A percentile compares a stretch with the other conserved stretches of the same genome.
phyloP scores from a whole-genome alignment of 768 basidiomycete genomes.

The Gloeostereum incarnatum region DNA sequence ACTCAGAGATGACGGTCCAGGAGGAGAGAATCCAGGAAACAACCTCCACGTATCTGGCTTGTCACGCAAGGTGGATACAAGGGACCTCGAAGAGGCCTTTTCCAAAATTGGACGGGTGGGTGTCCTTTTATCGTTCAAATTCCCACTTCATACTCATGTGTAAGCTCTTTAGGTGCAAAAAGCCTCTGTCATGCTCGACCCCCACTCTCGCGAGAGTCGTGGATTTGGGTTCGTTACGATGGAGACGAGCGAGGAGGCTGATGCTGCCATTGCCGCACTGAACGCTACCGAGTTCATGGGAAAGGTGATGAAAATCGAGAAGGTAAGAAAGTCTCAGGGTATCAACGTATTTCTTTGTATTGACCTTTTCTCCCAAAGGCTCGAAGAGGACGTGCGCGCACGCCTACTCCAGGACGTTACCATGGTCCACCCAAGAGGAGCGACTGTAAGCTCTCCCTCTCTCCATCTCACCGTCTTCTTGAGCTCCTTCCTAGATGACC shows the following conservation, averaged over 20 bases:
- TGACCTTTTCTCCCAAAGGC: conserved; percentile 29
- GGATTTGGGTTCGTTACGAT: conserved; percentile 78
- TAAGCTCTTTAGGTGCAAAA: conserved; percentile 48
- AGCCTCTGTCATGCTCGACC: conserved; percentile 65
- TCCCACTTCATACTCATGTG: not conserved
- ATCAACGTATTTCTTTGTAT: not conserved
- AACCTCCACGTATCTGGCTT: conserved; percentile 57
- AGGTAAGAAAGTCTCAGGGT: conserved; percentile 38
- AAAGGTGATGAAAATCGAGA: conserved; percentile 83
- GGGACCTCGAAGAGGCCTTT: conserved; percentile 84
- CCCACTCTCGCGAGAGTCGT: conserved; percentile 57
- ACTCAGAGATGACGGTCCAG: too few species aligned
- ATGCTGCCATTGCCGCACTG: conserved; percentile 79
- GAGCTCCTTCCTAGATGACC: conserved; percentile 43
- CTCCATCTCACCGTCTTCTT: not conserved
- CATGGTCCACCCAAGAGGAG: conserved; percentile 84
- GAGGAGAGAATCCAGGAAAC: conserved; percentile 69
- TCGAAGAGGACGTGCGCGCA: conserved; percentile 81
- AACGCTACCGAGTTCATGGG: conserved; percentile 83
- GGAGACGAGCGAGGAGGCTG: conserved; percentile 80
- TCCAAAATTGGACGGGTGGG: conserved; percentile 79
- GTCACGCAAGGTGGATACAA: conserved; percentile 56
- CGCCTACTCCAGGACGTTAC: conserved; percentile 92
- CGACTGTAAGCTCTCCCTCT: conserved; percentile 36
- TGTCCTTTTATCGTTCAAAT: conserved; percentile 12